These are phyloP conservation scores for Tricholoma terreum DNA, from an alignment of 768 basidiomycete genomes.

Conservation along the genomic window DNA sequence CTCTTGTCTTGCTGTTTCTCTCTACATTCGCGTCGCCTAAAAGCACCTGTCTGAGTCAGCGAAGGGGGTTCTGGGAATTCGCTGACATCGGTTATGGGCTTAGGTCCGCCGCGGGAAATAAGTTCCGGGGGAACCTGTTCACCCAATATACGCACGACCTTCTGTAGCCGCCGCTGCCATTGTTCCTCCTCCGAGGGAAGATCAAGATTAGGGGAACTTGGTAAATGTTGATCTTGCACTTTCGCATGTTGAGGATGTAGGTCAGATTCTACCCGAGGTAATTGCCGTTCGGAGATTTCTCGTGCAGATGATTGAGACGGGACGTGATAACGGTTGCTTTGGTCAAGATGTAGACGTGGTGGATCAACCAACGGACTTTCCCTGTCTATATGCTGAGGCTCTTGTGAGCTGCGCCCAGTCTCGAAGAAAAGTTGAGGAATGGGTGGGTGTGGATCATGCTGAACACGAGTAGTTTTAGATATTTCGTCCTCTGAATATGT, in stretches of 20 bases:
- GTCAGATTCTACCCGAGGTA: conserved; percentile 8
- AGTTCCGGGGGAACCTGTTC: conserved; percentile 20
- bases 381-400: conserved; percentile 5
- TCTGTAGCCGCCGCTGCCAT: conserved; percentile 11
- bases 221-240: conserved; percentile 2
- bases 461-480: conserved; percentile 1
- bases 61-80: conserved; percentile 12
- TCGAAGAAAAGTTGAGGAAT: neutral
- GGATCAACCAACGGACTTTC: conserved; percentile 2
- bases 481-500: neutral
- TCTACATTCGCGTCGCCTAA: neutral
- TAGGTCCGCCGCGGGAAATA: conserved; percentile 8
- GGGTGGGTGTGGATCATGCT: conserved; percentile 8
- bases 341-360: conserved; percentile 9
- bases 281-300: conserved; percentile 9
- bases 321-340: conserved; percentile 8
- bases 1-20: neutral
- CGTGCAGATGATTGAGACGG: conserved; percentile 2
- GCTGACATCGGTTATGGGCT: conserved; percentile 6
- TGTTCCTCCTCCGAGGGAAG: conserved; percentile 14
- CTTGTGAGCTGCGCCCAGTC: neutral
- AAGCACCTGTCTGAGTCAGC: neutral
- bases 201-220: conserved; percentile 6
- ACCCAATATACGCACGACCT: conserved; percentile 19
- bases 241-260: neutral